phyloP scores from a whole-genome alignment of 2,329 filamentous ascomycete species.

The Drechslerella coelobrocha region DNA sequence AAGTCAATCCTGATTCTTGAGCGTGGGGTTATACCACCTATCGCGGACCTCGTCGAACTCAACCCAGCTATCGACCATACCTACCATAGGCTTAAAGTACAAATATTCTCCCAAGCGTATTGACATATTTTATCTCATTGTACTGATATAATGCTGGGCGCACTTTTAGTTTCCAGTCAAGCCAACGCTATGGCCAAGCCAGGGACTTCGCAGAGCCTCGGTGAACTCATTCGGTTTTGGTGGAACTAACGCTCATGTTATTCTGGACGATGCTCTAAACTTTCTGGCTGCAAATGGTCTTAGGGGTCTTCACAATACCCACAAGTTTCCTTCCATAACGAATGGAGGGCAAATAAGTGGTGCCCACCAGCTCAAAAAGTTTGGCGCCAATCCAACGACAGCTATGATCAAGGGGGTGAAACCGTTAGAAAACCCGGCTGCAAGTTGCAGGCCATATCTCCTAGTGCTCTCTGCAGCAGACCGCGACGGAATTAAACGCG shows the following conservation, averaged over 20 bases:
- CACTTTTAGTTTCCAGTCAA: slow-evolving; percentile 12
- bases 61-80: slow-evolving; percentile 22
- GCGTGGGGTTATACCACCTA: slow-evolving; percentile 60
- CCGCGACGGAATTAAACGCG: slow-evolving; percentile 7
- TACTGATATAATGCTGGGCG: too few species aligned
- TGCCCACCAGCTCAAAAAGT: not conserved
- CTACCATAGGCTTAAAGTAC: slow-evolving; percentile 40
- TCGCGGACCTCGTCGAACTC: slow-evolving; percentile 40
- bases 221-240: slow-evolving; percentile 57
- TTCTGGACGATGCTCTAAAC: slow-evolving; percentile 19
- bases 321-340: not conserved
- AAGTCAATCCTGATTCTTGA: slow-evolving; percentile 64
- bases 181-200: slow-evolving; percentile 8
- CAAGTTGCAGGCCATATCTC: not conserved
- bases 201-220: slow-evolving; percentile 16
- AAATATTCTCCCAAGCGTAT: not conserved
- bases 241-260: slow-evolving; percentile 53
- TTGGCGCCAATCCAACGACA: not conserved
- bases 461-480: slow-evolving; percentile 17
- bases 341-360: not conserved
- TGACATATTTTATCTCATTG: not conserved
- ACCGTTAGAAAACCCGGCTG: too few species aligned
- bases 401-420: not conserved
- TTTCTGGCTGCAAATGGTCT: slow-evolving; percentile 8
- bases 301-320: slow-evolving; percentile 15